Percentiles rank a stretch among this genome's conserved stretches.
Conservation (phyloP, 2,329 filamentous ascomycete genomes). For the Monosporascus ibericus region DNA sequence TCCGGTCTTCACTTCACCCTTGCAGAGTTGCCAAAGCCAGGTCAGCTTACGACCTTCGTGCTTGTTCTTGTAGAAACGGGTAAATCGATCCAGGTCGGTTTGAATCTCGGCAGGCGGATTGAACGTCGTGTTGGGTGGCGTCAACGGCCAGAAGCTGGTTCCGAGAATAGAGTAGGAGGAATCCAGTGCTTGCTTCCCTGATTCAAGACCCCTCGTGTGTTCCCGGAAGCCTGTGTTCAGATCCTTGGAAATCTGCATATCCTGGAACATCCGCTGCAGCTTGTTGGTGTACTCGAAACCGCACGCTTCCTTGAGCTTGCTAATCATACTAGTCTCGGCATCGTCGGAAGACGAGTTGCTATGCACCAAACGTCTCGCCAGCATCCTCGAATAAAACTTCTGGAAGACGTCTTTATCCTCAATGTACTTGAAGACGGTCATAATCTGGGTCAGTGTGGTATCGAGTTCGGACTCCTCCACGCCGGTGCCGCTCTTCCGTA, state of each 20-base stretch:
- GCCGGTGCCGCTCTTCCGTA: slow-evolving; percentile 89
- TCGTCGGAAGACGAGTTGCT: slow-evolving; percentile 94
- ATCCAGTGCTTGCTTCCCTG: slow-evolving; percentile 68
- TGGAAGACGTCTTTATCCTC: slow-evolving; percentile 99
- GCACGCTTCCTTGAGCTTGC: slow-evolving; percentile 96
- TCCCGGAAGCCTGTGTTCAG: slow-evolving; percentile 86
- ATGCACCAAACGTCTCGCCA: slow-evolving; percentile 90
- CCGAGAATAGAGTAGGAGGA: slow-evolving; percentile 89
- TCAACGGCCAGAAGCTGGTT: slow-evolving; percentile 95
- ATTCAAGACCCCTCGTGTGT: slow-evolving; percentile 58
- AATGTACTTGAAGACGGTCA: slow-evolving; percentile 99
- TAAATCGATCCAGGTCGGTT: slow-evolving; percentile 83
- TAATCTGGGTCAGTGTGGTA: slow-evolving; percentile 81
- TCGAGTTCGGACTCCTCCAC: slow-evolving; percentile 93
- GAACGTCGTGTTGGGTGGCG: slow-evolving; percentile 81
- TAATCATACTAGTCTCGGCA: slow-evolving; percentile 98
- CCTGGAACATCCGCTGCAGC: slow-evolving; percentile 98
- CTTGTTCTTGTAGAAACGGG: slow-evolving; percentile 90
- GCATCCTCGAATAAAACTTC: slow-evolving; percentile 97
- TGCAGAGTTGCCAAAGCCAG: slow-evolving; percentile 97
- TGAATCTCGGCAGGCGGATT: slow-evolving; percentile 79
- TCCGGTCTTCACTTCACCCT: slow-evolving; percentile 90
- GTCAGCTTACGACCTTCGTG: slow-evolving; percentile 94
- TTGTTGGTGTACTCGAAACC: slow-evolving; percentile 99
- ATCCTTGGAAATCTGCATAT: slow-evolving; percentile 98